Conservation (phyloP, 768 basidiomycete genomes). For the Leccinum variicolor region DNA sequence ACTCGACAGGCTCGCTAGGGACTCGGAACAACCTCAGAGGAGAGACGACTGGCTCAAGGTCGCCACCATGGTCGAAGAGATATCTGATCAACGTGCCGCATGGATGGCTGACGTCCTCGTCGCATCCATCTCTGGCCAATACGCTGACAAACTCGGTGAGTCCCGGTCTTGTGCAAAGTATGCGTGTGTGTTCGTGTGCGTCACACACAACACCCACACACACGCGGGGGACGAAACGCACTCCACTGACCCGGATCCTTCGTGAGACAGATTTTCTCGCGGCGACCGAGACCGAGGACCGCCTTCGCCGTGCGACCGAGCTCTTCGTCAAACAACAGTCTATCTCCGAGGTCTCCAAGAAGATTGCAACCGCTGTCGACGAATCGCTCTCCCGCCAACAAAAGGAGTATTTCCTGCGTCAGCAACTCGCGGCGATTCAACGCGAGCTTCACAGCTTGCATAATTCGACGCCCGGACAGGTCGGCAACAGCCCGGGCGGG, state of each 20-base stretch:
- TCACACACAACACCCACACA: not conserved
- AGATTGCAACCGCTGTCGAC: slow-evolving; percentile 76
- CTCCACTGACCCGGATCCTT: slow-evolving; percentile 1
- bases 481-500: slow-evolving; percentile 5
- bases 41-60: slow-evolving; percentile 71
- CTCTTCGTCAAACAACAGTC: slow-evolving; percentile 74
- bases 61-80: slow-evolving; percentile 68
- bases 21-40: slow-evolving; percentile 41
- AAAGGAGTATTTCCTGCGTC: slow-evolving; percentile 82
- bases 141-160: slow-evolving; percentile 69
- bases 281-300: slow-evolving; percentile 55
- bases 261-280: slow-evolving; percentile 51
- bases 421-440: slow-evolving; percentile 78
- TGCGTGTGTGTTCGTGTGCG: not conserved
- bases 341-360: slow-evolving; percentile 77
- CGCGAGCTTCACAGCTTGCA: slow-evolving; percentile 65
- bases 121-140: slow-evolving; percentile 53
- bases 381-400: slow-evolving; percentile 86
- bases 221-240: not conserved
- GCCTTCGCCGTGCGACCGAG: slow-evolving; percentile 63
- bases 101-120: slow-evolving; percentile 81
- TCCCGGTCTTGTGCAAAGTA: slow-evolving; percentile 2
- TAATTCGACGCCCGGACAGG: slow-evolving; percentile 27
- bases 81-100: slow-evolving; percentile 56
- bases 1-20: slow-evolving; percentile 58